These are phyloP conservation scores for Fusarium beomiforme DNA, from an alignment of 2,329 filamentous ascomycete genomes.

Conservation along the genomic window DNA sequence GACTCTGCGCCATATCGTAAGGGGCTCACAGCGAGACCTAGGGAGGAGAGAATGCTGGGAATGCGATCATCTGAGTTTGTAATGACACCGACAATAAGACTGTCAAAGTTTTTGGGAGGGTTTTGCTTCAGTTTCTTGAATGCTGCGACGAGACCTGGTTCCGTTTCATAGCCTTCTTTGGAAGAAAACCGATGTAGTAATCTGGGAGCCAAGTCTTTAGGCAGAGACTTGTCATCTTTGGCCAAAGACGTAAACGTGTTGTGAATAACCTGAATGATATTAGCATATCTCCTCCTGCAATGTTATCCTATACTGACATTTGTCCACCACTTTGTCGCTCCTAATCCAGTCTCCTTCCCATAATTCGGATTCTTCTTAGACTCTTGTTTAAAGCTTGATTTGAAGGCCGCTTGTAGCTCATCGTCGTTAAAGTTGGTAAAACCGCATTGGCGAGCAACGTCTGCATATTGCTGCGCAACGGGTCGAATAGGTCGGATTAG, in stretches of 20 bases:
- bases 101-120: neutral
- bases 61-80: constrained; percentile 38
- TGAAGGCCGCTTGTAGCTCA: constrained; percentile 25
- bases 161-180: constrained; percentile 19
- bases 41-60: constrained; percentile 30
- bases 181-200: constrained; percentile 26
- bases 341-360: constrained; percentile 30
- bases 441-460: constrained; percentile 33
- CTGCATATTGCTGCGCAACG: constrained; percentile 27
- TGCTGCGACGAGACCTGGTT: neutral
- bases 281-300: neutral
- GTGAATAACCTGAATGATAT: constrained; percentile 24
- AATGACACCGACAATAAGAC: constrained; percentile 29
- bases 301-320: neutral
- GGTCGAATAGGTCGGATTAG: constrained; percentile 21
- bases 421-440: constrained; percentile 21
- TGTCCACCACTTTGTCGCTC: constrained; percentile 37
- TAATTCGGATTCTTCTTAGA: constrained; percentile 28
- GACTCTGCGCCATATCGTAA: constrained; percentile 6
- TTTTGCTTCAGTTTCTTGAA: constrained; percentile 2
- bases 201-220: constrained; percentile 24
- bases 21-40: constrained; percentile 27
- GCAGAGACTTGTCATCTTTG: neutral
- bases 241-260: constrained; percentile 28
- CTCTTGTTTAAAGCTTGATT: constrained; percentile 25